These are phyloP conservation scores for Hypoxylon sp. DNA, from an alignment of 2,329 filamentous ascomycete genomes.

Conservation along the genomic window DNA sequence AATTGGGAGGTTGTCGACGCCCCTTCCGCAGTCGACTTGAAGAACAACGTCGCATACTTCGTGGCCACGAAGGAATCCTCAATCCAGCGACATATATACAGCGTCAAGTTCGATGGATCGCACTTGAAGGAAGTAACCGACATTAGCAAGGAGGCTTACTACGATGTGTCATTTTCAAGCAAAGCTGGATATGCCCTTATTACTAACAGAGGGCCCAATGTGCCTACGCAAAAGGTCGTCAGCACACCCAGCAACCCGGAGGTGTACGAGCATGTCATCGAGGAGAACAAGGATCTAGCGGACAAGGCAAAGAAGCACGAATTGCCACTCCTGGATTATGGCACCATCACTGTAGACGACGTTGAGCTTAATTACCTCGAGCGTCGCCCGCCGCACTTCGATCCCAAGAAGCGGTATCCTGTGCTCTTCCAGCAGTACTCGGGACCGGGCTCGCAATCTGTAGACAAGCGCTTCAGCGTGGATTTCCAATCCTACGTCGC, in stretches of 20 bases:
- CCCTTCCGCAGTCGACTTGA: constrained; percentile 86
- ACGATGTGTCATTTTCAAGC: constrained; percentile 85
- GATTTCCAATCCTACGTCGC: constrained; percentile 94
- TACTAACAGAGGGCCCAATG: constrained; percentile 83
- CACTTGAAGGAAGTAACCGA: constrained; percentile 82
- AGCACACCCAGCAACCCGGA: constrained; percentile 80
- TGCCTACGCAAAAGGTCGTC: constrained; percentile 93
- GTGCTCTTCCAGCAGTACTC: constrained; percentile 97
- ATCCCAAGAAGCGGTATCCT: constrained; percentile 86
- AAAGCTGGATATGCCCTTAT: constrained; percentile 87
- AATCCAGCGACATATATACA: constrained; percentile 92
- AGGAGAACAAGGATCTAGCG: constrained; percentile 81
- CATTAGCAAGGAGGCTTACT: constrained; percentile 80
- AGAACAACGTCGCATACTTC: constrained; percentile 92
- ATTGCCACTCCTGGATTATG: constrained; percentile 85
- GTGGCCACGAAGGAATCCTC: constrained; percentile 87
- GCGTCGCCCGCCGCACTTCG: constrained; percentile 90
- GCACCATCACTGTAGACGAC: constrained; percentile 86
- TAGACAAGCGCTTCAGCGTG: constrained; percentile 83
- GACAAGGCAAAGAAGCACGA: constrained; percentile 81
- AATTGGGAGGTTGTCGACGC: constrained; percentile 92
- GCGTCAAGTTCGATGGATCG: constrained; percentile 85
- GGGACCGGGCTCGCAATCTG: constrained; percentile 91
- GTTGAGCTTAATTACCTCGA: constrained; percentile 82
- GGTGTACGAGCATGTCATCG: constrained; percentile 78